Percentiles rank a stretch among this genome's conserved stretches.
phyloP scores from a whole-genome alignment of 2,329 filamentous ascomycete genomes.

The Daldinia eschscholtzii region DNA sequence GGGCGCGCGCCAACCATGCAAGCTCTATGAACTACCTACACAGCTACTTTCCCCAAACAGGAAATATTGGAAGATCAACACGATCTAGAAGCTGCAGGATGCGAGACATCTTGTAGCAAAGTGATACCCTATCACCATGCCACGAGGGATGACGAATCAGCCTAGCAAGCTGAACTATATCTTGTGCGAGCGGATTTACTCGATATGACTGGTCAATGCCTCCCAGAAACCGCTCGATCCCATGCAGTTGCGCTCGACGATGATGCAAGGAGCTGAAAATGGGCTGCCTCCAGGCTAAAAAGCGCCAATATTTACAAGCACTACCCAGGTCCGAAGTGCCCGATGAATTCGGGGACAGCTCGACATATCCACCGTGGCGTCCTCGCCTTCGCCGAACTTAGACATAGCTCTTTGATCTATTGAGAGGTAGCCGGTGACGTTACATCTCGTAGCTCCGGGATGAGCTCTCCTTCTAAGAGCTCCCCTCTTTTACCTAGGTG shows the following conservation, averaged over 20 bases:
- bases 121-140: constrained; percentile 14
- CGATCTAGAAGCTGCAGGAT: constrained; percentile 23
- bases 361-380: constrained; percentile 37
- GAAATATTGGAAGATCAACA: constrained; percentile 27
- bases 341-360: constrained; percentile 17
- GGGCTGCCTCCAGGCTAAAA: constrained; percentile 30
- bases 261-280: constrained; percentile 37
- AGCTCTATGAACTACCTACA: constrained; percentile 17
- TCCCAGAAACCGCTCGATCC: constrained; percentile 3
- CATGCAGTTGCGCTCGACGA: constrained; percentile 20
- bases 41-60: constrained; percentile 18
- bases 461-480: constrained; percentile 37
- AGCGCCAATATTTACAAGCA: constrained; percentile 14
- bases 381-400: constrained; percentile 37
- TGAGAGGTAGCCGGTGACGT: constrained; percentile 35
- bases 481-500: constrained; percentile 37
- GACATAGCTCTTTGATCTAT: constrained; percentile 40
- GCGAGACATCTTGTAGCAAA: constrained; percentile 31
- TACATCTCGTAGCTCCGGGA: constrained; percentile 17
- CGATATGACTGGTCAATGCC: constrained; percentile 27
- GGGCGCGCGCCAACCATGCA: constrained; percentile 26
- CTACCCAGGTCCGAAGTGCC: constrained; percentile 18
- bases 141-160: constrained; percentile 32
- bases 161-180: constrained; percentile 28
- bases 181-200: constrained; percentile 7